Percentiles rank a stretch among this genome's conserved stretches.
These are phyloP conservation scores for Polyporus tsugae DNA, from an alignment of 1,284 basidiomycete genomes.

Conservation along the genomic window DNA sequence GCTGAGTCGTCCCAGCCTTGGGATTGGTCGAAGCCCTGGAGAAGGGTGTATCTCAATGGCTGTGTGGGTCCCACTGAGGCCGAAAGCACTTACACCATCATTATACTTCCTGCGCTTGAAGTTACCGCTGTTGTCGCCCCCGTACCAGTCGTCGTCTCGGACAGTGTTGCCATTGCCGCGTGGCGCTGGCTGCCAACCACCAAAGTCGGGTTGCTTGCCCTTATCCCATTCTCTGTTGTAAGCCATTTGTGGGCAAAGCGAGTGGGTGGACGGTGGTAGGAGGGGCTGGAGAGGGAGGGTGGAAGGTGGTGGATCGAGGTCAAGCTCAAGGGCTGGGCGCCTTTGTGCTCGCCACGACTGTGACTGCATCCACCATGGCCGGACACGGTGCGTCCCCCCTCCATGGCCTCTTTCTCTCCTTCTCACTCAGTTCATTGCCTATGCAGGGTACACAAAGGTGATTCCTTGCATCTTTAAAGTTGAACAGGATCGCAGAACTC, in stretches of 20 bases:
- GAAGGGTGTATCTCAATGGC: conserved; percentile 26
- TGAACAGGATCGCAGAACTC: background rate
- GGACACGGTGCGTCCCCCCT: conserved; percentile 48
- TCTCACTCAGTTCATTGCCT: conserved; percentile 1
- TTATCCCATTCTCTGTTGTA: conserved; percentile 85
- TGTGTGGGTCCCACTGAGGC: background rate
- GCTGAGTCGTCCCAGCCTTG: conserved; percentile 51
- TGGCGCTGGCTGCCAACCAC: conserved; percentile 52
- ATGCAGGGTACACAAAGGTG: conserved; percentile 37
- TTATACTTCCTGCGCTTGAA: conserved; percentile 82
- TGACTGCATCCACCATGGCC: conserved; percentile 48
- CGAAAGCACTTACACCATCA: conserved; percentile 61
- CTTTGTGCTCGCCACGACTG: conserved; percentile 19
- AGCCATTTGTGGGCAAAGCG: conserved; percentile 54
- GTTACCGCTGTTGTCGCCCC: conserved; percentile 70
- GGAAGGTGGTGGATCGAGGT: conserved; percentile 31
- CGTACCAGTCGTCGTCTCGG: conserved; percentile 76
- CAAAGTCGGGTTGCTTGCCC: conserved; percentile 60
- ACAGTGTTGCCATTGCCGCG: conserved; percentile 51
- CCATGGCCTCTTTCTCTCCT: background rate
- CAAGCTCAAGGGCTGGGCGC: conserved; percentile 26
- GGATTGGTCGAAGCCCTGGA: conserved; percentile 57
- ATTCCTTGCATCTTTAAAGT: background rate
- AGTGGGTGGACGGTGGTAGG: conserved; percentile 7
- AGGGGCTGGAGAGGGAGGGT: conserved; percentile 9